phyloP scores from a whole-genome alignment of 106 monocot species.

The Allium fistulosum region DNA sequence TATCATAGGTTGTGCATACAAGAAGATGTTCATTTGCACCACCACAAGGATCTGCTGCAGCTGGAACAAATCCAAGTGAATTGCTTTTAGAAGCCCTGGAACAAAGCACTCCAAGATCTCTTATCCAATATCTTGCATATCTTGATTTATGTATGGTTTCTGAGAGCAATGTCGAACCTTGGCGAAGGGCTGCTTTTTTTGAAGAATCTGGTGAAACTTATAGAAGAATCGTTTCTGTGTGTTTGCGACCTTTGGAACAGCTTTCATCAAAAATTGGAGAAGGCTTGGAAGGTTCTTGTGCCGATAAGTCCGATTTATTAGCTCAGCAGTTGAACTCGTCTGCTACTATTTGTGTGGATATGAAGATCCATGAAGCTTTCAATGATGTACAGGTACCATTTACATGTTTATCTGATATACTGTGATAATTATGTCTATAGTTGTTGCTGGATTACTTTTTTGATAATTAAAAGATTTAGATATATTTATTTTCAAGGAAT shows the following conservation, averaged over 20 bases:
- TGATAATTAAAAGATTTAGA: no score
- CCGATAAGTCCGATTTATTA: slow-evolving; percentile 51
- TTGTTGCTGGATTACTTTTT: no score
- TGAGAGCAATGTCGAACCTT: slow-evolving; percentile 77
- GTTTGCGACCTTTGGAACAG: slow-evolving; percentile 84
- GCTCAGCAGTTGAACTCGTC: slow-evolving; percentile 46
- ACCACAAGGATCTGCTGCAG: slow-evolving; percentile 85
- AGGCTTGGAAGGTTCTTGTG: slow-evolving; percentile 45
- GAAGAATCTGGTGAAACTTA: slow-evolving; percentile 95
- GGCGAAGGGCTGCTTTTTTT: slow-evolving; percentile 93
- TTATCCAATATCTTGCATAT: slow-evolving; percentile 82
- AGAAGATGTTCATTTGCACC: slow-evolving; percentile 81
- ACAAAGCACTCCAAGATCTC: slow-evolving; percentile 71
- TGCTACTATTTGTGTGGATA: slow-evolving; percentile 19
- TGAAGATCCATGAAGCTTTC: slow-evolving; percentile 52
- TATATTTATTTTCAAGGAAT: no score
- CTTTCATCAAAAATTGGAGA: slow-evolving; percentile 53
- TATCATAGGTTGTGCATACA: slow-evolving; percentile 68
- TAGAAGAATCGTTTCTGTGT: slow-evolving; percentile 50
- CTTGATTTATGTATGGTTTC: slow-evolving; percentile 77
- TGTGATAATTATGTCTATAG: no score
- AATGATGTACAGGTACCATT: slow-evolving; percentile 71
- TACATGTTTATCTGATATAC: neutral
- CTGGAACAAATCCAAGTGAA: slow-evolving; percentile 93
- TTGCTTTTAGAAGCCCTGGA: slow-evolving; percentile 71